Evolutionary conservation across 2,329 filamentous ascomycete species (phyloP), one percentile per base, ranked within the genome.

Genomic region (Rutstroemia sydowiana): DNA sequence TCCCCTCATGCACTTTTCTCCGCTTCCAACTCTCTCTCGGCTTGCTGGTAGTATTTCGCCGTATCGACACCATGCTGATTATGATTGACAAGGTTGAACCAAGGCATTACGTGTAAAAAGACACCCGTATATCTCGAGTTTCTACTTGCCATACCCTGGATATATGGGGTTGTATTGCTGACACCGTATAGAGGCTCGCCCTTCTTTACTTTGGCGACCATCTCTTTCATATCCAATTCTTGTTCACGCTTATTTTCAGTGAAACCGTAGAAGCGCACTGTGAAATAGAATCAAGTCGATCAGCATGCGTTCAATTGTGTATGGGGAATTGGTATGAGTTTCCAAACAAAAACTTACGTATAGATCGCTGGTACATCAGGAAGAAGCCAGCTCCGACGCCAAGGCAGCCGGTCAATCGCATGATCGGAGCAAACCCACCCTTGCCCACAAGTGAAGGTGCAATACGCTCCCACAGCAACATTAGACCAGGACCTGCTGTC

Each of bases 51-150:
- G 75, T 98, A 98, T 75, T 98, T 98, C 59, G 92, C 90, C 30
- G 93, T 98, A 69, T 98, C 93, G 54, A 98, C 88, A 62, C 93
- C 93, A 69, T 98, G 93, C 68, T 82, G 80, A 68, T 81, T 84
- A 73, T 98, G 93, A 73, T 98, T 97, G 66, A 95, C 92, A 73
- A 98, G 87, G 76, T 98, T 98, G 74, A 95, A 92, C 93, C 91
- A 97, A 36, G 92, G 91, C 52, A 98, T 74, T 50, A 92, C 81
- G 66, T 90, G 86, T 59, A 88, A 74, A 70, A 92, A 93, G 30
- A 93, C 76, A 37, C 87, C 86, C 34, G 88, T 85, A 76, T 95
- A 97, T 67, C 93, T 80, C 65, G 90, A 95, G 75, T 98, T 95
- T 63, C 93, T 79, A 54, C 88, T 83, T 48, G 93, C 91, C 36